Evolutionary conservation across 805 yeast species (phyloP).

Genomic region (Ogataea methylovora): DNA sequence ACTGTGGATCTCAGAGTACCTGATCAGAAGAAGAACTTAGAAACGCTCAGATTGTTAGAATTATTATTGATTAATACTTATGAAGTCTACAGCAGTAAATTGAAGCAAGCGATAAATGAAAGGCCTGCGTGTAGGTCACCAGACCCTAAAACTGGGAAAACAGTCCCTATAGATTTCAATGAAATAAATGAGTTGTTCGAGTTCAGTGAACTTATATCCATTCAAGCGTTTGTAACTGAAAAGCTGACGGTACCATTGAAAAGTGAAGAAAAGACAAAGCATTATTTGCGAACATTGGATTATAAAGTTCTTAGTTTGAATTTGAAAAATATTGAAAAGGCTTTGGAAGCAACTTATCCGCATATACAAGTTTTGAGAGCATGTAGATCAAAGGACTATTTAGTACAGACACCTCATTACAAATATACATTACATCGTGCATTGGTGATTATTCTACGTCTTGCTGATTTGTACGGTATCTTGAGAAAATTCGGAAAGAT

Average conservation of each 20-base stretch:
- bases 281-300: slow-evolving; percentile 14
- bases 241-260: not conserved
- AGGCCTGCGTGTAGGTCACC: slow-evolving; percentile 8
- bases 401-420: slow-evolving; percentile 17
- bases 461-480: slow-evolving; percentile 43
- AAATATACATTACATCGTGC: slow-evolving; percentile 32
- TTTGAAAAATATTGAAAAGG: slow-evolving; percentile 18
- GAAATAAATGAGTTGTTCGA: slow-evolving; percentile 12
- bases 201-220: slow-evolving; percentile 11
- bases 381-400: slow-evolving; percentile 13
- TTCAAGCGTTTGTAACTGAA: not conserved
- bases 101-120: slow-evolving; percentile 18
- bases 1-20: slow-evolving; percentile 24
- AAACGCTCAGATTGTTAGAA: slow-evolving; percentile 19
- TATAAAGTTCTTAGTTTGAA: slow-evolving; percentile 16
- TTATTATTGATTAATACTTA: slow-evolving; percentile 20
- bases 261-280: slow-evolving; percentile 15
- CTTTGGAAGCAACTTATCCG: slow-evolving; percentile 21
- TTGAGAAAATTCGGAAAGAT: slow-evolving; percentile 41
- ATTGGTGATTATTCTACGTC: slow-evolving; percentile 32
- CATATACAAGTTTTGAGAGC: slow-evolving; percentile 14
- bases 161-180: slow-evolving; percentile 8
- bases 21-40: slow-evolving; percentile 17
- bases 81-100: slow-evolving; percentile 18
- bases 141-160: slow-evolving; percentile 1